Base-by-base conservation (phyloP, 768 basidiomycete genomes). In the Mycena vulgaris region DNA sequence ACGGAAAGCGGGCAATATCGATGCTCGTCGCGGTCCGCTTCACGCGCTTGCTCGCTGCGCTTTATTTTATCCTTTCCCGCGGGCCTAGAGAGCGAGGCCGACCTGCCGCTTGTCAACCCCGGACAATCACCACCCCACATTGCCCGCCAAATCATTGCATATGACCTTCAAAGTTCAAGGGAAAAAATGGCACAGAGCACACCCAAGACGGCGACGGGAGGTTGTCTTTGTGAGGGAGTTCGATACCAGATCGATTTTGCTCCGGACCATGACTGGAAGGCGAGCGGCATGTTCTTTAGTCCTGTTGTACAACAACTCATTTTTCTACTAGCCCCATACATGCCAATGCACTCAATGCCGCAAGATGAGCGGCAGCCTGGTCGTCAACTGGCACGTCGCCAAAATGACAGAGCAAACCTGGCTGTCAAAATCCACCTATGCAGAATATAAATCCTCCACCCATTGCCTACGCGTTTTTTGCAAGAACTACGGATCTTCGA, bases 271-370 rank as follows among this genome's bases (percentile, higher is more conserved):
- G 68, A 69, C 56, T 69, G 60, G 60, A 45, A 69, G 47, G n/a
- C 61, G 48, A 39, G 61, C 45, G 25, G 68, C 42, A 52, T 16
- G 61, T 47, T 11, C 16, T 48, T 49, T n/a, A 7, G 1, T 13
- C n/a, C 16, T 17, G 5, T 21, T 56, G 6, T 17, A 19, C 21
- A 28, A 45, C 39, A 16, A n/a, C n/a, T n/a, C n/a, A n/a, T n/a
- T n/a, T n/a, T n/a, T n/a, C n/a, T 45, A 21, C 33, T 16, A 65
- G 63, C 49, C 63, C n/a, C 30, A 52, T 35, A 69, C 68, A 23
- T 69, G 68, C 61, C 68, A 69, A 58, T 69, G 68, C 37, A 69
- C 68, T 1, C 68, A 69, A 63, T 69, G 68, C 56, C 60, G 68
- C 60, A 62, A 63, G 45, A 57, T 62, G 61, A 57, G 60, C 49